A percentile compares a stretch with the other conserved stretches of the same genome.
Evolutionary conservation across 345 rosid genomes (phyloP).

Genomic region (Cochlearia excelsa): DNA sequence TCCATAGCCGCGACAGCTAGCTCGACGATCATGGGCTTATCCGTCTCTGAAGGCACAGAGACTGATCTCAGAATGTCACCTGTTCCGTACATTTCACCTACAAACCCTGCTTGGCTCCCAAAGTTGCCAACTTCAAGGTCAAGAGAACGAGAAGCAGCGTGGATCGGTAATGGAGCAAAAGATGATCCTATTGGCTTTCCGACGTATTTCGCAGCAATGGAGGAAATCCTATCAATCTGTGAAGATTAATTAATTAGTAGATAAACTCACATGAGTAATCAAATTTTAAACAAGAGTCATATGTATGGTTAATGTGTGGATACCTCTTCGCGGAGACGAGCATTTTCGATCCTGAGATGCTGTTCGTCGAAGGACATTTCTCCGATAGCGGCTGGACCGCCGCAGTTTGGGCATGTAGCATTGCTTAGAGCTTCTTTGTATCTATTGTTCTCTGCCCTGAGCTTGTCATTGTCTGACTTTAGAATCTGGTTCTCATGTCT

Average conservation of each 20-base stretch:
- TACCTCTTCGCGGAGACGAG: constrained; percentile 89
- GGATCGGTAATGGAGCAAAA: constrained; percentile 45
- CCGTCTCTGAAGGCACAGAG: constrained; percentile 62
- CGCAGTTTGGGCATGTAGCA: constrained; percentile 83
- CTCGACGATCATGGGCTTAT: constrained; percentile 90
- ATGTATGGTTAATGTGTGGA: neutral
- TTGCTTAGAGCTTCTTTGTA: constrained; percentile 76
- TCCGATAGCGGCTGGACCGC: constrained; percentile 82
- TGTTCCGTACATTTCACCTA: constrained; percentile 80
- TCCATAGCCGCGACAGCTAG: constrained; percentile 98
- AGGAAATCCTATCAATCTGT: constrained; percentile 92
- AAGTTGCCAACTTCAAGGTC: constrained; percentile 58
- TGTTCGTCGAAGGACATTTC: constrained; percentile 99
- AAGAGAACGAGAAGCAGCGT: constrained; percentile 54
- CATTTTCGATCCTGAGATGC: constrained; percentile 88
- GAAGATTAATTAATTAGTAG: constrained; percentile 15
- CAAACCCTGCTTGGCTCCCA: constrained; percentile 60
- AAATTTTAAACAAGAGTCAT: neutral
- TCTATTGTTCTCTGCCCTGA: constrained; percentile 75
- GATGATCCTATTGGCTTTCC: constrained; percentile 70
- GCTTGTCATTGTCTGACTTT: constrained; percentile 86
- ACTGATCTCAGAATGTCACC: constrained; percentile 52
- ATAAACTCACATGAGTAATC: neutral
- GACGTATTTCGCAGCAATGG: constrained; percentile 74
- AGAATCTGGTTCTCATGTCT: constrained; percentile 77